Conservation (phyloP, 2,329 filamentous ascomycete genomes). For the Hypoxylon rubiginosum region DNA sequence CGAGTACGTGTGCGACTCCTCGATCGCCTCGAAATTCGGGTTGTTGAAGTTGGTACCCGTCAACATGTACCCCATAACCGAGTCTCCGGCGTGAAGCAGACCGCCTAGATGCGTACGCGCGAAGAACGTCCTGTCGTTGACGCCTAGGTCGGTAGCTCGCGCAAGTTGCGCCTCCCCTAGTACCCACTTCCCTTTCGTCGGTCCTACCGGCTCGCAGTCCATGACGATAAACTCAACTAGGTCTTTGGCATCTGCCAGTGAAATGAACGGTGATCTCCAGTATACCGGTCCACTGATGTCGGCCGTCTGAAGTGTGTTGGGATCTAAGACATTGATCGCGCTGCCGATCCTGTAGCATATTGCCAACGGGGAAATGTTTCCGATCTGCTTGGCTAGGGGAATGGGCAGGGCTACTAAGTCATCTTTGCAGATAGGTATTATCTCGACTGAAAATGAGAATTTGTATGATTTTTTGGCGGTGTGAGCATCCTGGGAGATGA, state of each 20-base stretch:
- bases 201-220: constrained; percentile 87
- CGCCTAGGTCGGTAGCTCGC: constrained; percentile 85
- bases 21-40: constrained; percentile 67
- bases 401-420: constrained; percentile 95
- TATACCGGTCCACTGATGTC: constrained; percentile 87
- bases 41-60: constrained; percentile 68
- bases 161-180: constrained; percentile 91
- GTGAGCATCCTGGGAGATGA: constrained; percentile 94
- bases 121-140: constrained; percentile 90
- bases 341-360: constrained; percentile 92
- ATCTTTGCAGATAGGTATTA: constrained; percentile 97
- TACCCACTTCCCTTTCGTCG: constrained; percentile 82
- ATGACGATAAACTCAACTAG: constrained; percentile 94
- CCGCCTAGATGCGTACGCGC: constrained; percentile 90
- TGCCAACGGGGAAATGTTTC: constrained; percentile 89
- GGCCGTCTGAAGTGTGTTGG: constrained; percentile 89
- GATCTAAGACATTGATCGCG: constrained; percentile 89
- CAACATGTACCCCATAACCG: constrained; percentile 93
- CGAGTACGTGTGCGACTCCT: constrained; percentile 80
- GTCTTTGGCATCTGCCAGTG: constrained; percentile 85
- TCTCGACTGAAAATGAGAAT: constrained; percentile 88
- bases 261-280: constrained; percentile 89
- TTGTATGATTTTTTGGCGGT: constrained; percentile 94
- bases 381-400: constrained; percentile 85
- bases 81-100: constrained; percentile 89